Base-by-base conservation (phyloP, 805 yeast genomes). In the Candida nanaspora region DNA sequence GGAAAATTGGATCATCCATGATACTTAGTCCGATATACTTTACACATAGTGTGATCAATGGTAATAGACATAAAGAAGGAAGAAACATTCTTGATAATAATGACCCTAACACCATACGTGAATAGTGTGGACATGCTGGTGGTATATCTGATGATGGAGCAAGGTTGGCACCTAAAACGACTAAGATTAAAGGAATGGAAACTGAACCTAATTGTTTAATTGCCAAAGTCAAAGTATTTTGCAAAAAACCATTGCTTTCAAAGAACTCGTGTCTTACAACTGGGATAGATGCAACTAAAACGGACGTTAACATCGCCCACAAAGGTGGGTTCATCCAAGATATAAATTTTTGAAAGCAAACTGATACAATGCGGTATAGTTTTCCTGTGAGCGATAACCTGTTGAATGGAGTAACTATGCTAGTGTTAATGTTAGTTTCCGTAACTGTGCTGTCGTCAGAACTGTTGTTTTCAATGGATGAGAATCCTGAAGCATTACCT, bases 1-100 rank as follows among this genome's bases (percentile, higher is more conserved):
- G 65, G 52, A 84, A 84, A 33, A 84, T 84, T 29, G 94, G 94
- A 57, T 84, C 94, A 56, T 81, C 87, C 57, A 84, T 65, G 28
- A 84, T 82, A 39, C 87, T 78, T 16, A 79, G 70, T 26, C 74
- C 73, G 46, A 83, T 63, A 52, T 71, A 77, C 59, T 79, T 82
- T 36, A 81, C 89, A 41, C 75, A 65, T 2, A 74, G 39, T 2
- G 86, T 76, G 47, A 84, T 80, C 31, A 82, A 45, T 2, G 94
- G 94, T 33, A 84, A 63, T 38, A 84, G 60, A 26, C 83, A 57
- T 26, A 82, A 53, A 4, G 89, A 80, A 9, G 93, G 91, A 11
- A 84, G 61, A 35, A 84, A 79, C 93, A 84, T 84, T 55, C 93
- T 70, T 26, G 89, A 82, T 15, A 83, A 50, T 40, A 84, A 70